Evolutionary conservation across 306 rosid genomes (phyloP), one percentile per base, ranked within the genome.

Genomic region (Gastrolobium bilobum): DNA sequence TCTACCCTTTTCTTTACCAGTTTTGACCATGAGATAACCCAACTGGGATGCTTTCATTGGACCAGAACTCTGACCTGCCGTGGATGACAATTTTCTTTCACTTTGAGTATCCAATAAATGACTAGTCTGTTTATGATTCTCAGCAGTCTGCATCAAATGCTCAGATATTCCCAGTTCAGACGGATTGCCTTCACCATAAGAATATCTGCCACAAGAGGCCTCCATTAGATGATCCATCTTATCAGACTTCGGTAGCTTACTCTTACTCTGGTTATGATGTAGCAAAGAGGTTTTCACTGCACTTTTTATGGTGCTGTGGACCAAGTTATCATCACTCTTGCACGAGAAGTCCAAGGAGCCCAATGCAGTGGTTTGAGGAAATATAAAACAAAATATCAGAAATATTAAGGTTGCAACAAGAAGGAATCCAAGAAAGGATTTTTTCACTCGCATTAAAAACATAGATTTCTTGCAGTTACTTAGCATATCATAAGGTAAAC

Each of bases 1-100:
- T 80, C 89, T 88, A n/a, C 92, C 90, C 82, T 76, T 91, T 42
- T 88, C 97, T 67, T 87, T 89, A 35, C 89, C 93, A 62, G 94
- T 95, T 77, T 85, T 87, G 76, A 95, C 88, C 1, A 87, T 74
- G 46, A 92, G 97, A 73, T 82, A 63, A 60, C 71, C 81, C 10
- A 62, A 52, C 69, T 85, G 89, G 63, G 92, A 79, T 40, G 82
- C 83, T 85, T 88, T 88, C 61, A 10, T 56, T 56, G 63, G 38
- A 42, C 86, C 87, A 48, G 87, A 70, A 75, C 82, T 76, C 40
- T 68, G 91, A 75, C 56, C 47, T 79, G 34, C 65, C 3, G 67
- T 54, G 63, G 87, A 72, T 44, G 86, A 58, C 65, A 10, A 66
- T 30, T 69, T 71, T 76, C 73, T 84, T 33, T 85, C 89, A 71